phyloP scores from a whole-genome alignment of 345 rosid genomes.

The rapeseed (Brassica napus) region Da-Ae NC_063436.1:15929501-15930000 shows the following conservation, averaged over 20 bases:
- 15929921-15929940: conserved; percentile 91
- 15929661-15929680: neutral
- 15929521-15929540: conserved; percentile 93
- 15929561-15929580: conserved; percentile 89
- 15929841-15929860: conserved; percentile 2
- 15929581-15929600: conserved; percentile 89
- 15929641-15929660: neutral
- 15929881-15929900: conserved; percentile 21
- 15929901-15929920: conserved; percentile 6
- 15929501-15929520: conserved; percentile 74
- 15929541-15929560: conserved; percentile 99
- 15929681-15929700: conserved; percentile 28
- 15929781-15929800: conserved; percentile 98
- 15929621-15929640: neutral
- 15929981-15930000: conserved; percentile 85
- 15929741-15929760: conserved; percentile 85
- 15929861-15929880: conserved; percentile 1
- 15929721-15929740: conserved; percentile 76
- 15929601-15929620: conserved; percentile 14
- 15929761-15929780: conserved; percentile 95
- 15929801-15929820: conserved; percentile 80
- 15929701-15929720: conserved; percentile 83
- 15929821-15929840: conserved; percentile 28
- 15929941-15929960: conserved; percentile 87
- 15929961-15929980: conserved; percentile 71